Evolutionary conservation across 2,329 filamentous ascomycete genomes (phyloP), one percentile per base, ranked within the genome.

Genomic region (Aspergillus pseudoterreus): DNA sequence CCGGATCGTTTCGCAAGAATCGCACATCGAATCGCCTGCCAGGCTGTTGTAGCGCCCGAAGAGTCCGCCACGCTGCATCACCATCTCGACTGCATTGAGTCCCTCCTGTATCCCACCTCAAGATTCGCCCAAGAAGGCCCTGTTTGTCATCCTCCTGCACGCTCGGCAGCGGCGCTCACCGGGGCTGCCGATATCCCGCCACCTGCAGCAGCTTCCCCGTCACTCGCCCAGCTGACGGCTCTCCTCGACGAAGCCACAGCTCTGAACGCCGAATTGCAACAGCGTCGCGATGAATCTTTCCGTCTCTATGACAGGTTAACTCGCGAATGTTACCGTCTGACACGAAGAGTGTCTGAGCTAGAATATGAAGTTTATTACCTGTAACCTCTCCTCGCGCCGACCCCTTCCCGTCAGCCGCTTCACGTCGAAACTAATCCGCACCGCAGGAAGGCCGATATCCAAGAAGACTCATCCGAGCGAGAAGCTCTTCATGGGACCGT

Each of bases 241-340:
- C 50, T 71, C n/a, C 50, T 67, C 36, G 42, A 52, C 10, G 60
- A 69, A 45, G 51, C 68, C 1, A 60, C 59, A 3, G 46, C 43
- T 5, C 57, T 69, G 6, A 65, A 64, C 36, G 36, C 36, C 3
- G 60, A 69, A 33, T 45, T 70, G 11, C 51, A 59, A 24, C 49
- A 57, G 49, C 61, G 59, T 55, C 74, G 53, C 43, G 43, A 49
- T 27, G 63, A 72, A 51, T 60, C 63, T 3, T 58, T 83, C 75
- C 82, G 85, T 57, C 84, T 88, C 51, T 83, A 86, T 61, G 75
- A 75, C 21, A 68, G 86, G 30, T 78, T 86, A 19, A 75, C 83
- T 47, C 77, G 77, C 39, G 78, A 82, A 54, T 78, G 81, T 51
- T 79, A 85, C 63, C 75, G 74, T 35, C 77, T 84, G 46, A 78